Conservation (phyloP, 2,329 filamentous ascomycete genomes). For the Verticillium nonalfalfae region DNA sequence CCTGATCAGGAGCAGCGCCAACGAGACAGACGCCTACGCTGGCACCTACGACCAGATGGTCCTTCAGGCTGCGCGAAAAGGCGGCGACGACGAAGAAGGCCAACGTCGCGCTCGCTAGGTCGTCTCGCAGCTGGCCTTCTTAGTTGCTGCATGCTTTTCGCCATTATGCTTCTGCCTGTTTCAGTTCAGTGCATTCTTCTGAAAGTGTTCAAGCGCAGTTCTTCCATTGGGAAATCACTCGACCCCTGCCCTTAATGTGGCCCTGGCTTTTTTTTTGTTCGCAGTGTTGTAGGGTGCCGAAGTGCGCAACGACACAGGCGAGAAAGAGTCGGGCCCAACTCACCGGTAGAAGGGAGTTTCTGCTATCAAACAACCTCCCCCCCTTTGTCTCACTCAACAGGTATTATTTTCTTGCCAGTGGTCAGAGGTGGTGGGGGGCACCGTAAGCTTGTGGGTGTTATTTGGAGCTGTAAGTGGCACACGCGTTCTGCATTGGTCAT, state of each 20-base stretch:
- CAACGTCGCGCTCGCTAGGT: not conserved
- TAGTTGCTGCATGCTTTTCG: not conserved
- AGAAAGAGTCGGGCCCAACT: not conserved
- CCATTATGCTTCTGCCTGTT: not conserved
- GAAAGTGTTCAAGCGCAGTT: not conserved
- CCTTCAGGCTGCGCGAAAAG: not conserved
- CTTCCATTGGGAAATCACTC: too few species aligned
- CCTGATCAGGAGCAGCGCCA: slow-evolving; percentile 9
- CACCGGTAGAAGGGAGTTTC: not conserved
- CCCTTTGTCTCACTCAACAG: not conserved
- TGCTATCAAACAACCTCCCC: not conserved
- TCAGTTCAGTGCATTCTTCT: not conserved
- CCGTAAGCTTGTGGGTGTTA: not conserved
- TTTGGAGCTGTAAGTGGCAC: not conserved
- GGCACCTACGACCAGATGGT: slow-evolving; percentile 10
- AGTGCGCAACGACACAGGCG: too few species aligned
- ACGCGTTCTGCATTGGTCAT: too few species aligned
- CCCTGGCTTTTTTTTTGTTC: not conserved
- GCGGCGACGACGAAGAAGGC: not conserved
- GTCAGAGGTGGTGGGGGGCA: not conserved
- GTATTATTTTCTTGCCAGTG: not conserved
- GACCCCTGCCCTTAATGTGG: too few species aligned
- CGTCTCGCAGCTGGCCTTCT: not conserved
- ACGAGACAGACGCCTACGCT: slow-evolving; percentile 11
- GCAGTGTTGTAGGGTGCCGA: not conserved